Base-by-base conservation (phyloP, 1,284 basidiomycete genomes). In the Thelephora terrestris region DNA sequence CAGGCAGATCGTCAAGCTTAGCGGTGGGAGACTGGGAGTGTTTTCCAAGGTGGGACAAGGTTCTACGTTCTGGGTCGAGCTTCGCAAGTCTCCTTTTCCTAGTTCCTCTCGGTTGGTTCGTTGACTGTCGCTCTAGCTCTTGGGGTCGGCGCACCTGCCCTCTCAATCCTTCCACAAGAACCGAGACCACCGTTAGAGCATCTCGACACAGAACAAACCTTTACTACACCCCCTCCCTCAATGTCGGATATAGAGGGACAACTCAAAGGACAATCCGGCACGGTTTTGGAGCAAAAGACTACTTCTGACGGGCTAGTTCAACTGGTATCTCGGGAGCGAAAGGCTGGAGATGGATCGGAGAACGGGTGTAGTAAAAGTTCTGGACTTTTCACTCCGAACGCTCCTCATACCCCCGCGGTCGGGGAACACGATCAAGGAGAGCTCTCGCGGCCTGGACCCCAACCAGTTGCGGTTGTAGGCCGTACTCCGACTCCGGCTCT, bases 1-100 rank as follows among this genome's bases (percentile, higher is more conserved):
- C n/a, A 74, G 89, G 36, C 88, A 91, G 60, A 93, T 95, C 50
- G 86, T 95, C 53, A 89, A 85, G 64, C 71, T 91, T 29, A 83
- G 77, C 47, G 81, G 85, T 7, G 91, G 91, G 5, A 75, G 88
- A 20, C 68, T 92, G 9, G 88, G 91, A n/a, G 75, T 85, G 18
- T 68, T 65, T 52, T 83, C 81, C 5, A 78, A 79, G 59, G 67
- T 75, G 2, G 73, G 73, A 5, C 64, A 71, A 55, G 85, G 85
- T 10, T 85, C 80, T 25, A 85, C 79, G 9, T 87, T 88, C 62
- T 86, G 82, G 84, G 80, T 90, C 36, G 89, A 91, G 63, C 65
- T 91, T 39, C 80, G 81, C 64, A 63, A 71, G 65, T 58, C 16
- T 55, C 7, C 21, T n/a, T 12, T 10, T 4, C 16, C 14, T 35